These are phyloP conservation scores for Colletotrichum sp. DNA, from an alignment of 2,329 filamentous ascomycete genomes.

Conservation along the genomic window DNA sequence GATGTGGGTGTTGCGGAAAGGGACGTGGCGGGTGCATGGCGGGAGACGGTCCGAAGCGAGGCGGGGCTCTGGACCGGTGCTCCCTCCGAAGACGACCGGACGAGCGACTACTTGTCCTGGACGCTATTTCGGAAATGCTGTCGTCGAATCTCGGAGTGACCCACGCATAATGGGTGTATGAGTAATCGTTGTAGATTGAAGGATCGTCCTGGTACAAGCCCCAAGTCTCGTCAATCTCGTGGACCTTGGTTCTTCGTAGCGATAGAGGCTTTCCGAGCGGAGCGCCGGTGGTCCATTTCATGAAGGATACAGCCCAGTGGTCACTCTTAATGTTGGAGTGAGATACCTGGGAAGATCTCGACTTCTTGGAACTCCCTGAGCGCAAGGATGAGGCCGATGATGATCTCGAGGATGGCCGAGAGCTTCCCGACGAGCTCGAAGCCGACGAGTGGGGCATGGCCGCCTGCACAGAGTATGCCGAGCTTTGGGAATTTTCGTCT, in stretches of 20 bases:
- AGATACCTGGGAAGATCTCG: conserved; percentile 14
- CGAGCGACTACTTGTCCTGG: conserved; percentile 4
- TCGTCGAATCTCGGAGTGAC: conserved; percentile 17
- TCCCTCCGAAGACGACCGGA: background rate
- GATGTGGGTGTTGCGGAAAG: background rate
- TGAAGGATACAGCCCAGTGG: conserved; percentile 11
- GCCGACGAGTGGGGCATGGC: conserved; percentile 15
- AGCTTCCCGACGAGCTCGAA: conserved; percentile 12
- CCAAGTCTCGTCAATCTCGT: conserved; percentile 9
- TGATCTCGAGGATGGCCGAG: conserved; percentile 15
- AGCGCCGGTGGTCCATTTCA: conserved; percentile 20
- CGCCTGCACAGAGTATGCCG: background rate
- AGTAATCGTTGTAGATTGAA: conserved; percentile 5
- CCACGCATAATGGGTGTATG: conserved; percentile 15
- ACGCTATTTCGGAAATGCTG: conserved; percentile 13
- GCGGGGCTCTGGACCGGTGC: background rate
- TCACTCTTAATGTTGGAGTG: conserved; percentile 17
- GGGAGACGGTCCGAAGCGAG: background rate
- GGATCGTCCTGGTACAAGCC: conserved; percentile 1
- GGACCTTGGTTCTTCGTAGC: conserved; percentile 13
- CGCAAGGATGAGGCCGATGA: background rate
- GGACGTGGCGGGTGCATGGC: background rate
- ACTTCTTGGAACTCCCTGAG: conserved; percentile 19
- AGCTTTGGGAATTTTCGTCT: background rate
- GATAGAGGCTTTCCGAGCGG: conserved; percentile 9